Evolutionary conservation across 371 early-diverging fungal species (phyloP), one percentile per base, ranked within the genome.

Genomic region (Mortierella sp.): DNA sequence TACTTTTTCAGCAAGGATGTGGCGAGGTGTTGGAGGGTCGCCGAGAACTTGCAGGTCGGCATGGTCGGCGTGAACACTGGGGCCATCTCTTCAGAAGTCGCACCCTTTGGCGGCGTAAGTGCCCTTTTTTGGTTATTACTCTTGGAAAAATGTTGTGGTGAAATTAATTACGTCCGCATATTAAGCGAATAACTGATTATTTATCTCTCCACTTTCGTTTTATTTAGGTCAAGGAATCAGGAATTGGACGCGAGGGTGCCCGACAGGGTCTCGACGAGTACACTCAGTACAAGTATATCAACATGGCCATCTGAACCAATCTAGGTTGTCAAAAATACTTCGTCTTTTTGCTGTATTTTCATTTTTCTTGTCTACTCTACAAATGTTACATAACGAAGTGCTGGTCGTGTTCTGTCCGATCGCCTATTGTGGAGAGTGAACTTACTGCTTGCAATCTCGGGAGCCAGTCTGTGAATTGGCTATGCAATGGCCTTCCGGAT

Each of bases 11-110:
- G 94, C 64, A 88, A 91, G 37, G 93, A 94, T 70, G 80, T 96
- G 34, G 87, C 91, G 7, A 90, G 96, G 10, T 88, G 93, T 79
- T 94, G 92, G 91, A 89, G 95, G 3, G 94, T 97, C 3, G 91
- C 96, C 24, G 96, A 96, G 85, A 88, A 86, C 16, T 72, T 97
- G 66, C 94, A 97, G 74, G 88, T 91, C 3, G 97, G 97, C 70
- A 97, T 97, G 95, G 96, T 97, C 8, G 97, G 97, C 40, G 93
- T 96, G 39, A 97, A 97, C 80, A 92, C 94, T 2, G 93, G 93
- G 19, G 74, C 86, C 14, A 88, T 95, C 43, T 90, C 92, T 19
- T 88, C 82, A 61, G 92, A 90, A 52, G 91, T 90, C 41, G 86
- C 91, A 6, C 95, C 96, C 5, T 96, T 95, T 79, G 96, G 96